These are phyloP conservation scores for Scenedesmus sp. DNA, from an alignment of 163 green algal species.

Conservation along the genomic window DNA sequence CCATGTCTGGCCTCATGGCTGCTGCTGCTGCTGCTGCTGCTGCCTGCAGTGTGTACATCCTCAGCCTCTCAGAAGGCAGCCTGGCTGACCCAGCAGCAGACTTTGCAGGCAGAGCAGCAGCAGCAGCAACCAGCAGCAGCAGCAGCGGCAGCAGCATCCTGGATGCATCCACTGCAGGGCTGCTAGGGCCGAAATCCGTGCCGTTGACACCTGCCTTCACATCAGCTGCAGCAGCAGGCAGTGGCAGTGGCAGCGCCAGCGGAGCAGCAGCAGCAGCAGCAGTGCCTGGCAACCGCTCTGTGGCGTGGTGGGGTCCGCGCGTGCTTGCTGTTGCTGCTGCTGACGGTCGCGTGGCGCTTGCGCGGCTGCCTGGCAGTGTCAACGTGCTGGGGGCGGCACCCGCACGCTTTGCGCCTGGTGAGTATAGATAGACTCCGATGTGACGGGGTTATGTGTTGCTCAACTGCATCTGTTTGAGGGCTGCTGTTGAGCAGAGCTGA, in stretches of 20 bases:
- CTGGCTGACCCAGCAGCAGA: constrained; percentile 15
- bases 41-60: constrained; percentile 10
- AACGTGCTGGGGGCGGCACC: constrained; percentile 40
- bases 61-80: constrained; percentile 5
- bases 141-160: not conserved
- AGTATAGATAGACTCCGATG: not conserved
- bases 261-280: not conserved
- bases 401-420: constrained; percentile 12
- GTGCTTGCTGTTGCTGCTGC: constrained; percentile 39
- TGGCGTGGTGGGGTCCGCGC: constrained; percentile 44
- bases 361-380: constrained; percentile 33
- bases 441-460: not conserved
- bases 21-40: not conserved
- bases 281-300: not conserved
- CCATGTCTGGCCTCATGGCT: not conserved
- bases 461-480: not conserved
- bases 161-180: not conserved
- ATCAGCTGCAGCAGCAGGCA: constrained; percentile 2
- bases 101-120: constrained; percentile 40
- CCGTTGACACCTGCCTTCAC: constrained; percentile 4
- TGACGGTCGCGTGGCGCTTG: constrained; percentile 24
- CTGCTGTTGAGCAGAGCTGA: not conserved
- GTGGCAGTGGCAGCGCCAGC: not conserved
- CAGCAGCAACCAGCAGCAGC: constrained; percentile 20
- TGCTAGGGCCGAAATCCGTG: not conserved